phyloP scores from a whole-genome alignment of 768 basidiomycete genomes.

The Tulasnella calospora region DNA sequence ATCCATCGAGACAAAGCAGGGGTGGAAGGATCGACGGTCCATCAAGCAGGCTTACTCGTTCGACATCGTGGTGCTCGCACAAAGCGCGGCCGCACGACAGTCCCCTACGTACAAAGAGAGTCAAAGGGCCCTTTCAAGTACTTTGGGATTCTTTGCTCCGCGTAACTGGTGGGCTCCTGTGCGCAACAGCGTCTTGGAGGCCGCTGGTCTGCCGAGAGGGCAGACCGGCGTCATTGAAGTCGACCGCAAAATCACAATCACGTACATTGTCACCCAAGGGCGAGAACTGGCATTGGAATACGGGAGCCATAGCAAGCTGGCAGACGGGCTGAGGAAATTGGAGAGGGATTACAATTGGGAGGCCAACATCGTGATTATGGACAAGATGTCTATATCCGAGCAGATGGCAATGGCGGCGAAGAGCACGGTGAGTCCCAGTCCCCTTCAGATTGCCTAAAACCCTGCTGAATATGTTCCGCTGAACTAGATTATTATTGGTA shows the following conservation, averaged over 20 bases:
- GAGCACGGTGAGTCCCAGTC: conserved; percentile 33
- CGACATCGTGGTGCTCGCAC: conserved; percentile 79
- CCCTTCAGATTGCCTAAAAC: background rate
- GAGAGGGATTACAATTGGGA: conserved; percentile 39
- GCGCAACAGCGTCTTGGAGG: conserved; percentile 9
- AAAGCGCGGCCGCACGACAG: conserved; percentile 77
- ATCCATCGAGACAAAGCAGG: conserved; percentile 50
- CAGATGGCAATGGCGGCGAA: conserved; percentile 39
- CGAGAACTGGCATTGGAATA: conserved; percentile 36
- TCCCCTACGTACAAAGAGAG: conserved; percentile 61
- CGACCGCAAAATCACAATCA: conserved; percentile 38
- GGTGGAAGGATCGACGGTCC: conserved; percentile 55
- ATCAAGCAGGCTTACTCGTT: conserved; percentile 69
- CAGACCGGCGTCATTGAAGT: background rate
- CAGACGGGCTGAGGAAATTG: conserved; percentile 35
- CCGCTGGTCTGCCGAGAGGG: background rate
- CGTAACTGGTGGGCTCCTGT: conserved; percentile 77
- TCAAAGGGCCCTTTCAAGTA: conserved; percentile 60
- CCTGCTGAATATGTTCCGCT: conserved; percentile 6
- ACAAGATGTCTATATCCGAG: conserved; percentile 38
- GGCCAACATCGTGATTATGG: conserved; percentile 40
- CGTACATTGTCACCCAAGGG: conserved; percentile 38
- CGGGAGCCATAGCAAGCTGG: conserved; percentile 35
- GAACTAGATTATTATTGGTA: conserved; percentile 39
- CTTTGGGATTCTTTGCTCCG: conserved; percentile 69